Evolutionary conservation across 2,329 filamentous ascomycete genomes (phyloP), one percentile per base, ranked within the genome.

Genomic region (Neospermospora avenae): DNA sequence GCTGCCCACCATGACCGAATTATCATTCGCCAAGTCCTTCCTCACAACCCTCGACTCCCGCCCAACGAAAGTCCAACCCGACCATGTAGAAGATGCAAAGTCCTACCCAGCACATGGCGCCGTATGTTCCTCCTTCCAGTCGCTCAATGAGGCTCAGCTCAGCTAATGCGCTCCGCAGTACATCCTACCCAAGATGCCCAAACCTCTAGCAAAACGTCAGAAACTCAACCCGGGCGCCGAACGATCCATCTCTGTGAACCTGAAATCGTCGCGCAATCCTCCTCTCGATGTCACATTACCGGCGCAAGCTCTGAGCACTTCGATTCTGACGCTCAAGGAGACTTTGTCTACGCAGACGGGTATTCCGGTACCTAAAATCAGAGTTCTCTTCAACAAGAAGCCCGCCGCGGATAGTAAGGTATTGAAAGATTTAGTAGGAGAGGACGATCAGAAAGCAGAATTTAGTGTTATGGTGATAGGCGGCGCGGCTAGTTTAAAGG

Each of bases 381-480:
- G 93, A 77, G 77, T 99, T 10, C 77, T 99, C 63, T 84, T 88
- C 72, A 90, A 90, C 74, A 96, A 95, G 79, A 96, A 96, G 75
- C 93, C 93, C 0, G 84, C 91, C 0, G 73, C 82, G 0, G 91
- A 96, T 70, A 84, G 81, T 66, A 95, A 93, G 77, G 85, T 89
- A 0, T 76, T 97, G 5, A 84, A 84, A 59, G 93, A 96, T 60
- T 72, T 96, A 0, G 67, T 93, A 1, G 80, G 79, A 0, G 79
- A 82, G 3, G 84, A 83, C 28, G 80, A 67, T 67, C 74, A 68
- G 1, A 79, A 77, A 11, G 79, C 93, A 0, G 92, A 96, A 73
- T 87, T 98, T 64, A 85, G 85, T 1, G 83, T 97, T 58, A 98
- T 98, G 92, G 81, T 97, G 20, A 85, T 96, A 72, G 90, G 89